A percentile compares a stretch with the other conserved stretches of the same genome.
Conservation (phyloP, 176 grass and related monocot genomes). For the Guadua angustifolia region DNA sequence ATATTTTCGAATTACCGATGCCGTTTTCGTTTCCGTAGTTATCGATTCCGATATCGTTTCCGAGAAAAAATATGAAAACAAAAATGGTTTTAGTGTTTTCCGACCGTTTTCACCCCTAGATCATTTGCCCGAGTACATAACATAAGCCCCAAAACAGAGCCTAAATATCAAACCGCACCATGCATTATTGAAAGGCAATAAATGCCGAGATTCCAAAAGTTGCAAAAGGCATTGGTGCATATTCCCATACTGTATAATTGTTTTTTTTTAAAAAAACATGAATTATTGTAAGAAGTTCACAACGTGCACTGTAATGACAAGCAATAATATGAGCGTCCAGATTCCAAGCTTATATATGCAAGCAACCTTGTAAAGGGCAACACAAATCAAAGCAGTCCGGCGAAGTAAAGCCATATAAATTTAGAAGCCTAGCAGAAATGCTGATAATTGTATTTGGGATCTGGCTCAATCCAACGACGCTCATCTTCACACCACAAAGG, state of each 20-base stretch:
- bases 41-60: no score
- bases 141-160: no score
- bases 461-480: constrained; percentile 63
- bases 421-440: constrained; percentile 45
- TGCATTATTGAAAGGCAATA: neutral
- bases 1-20: no score
- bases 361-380: constrained; percentile 39
- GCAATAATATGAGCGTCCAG: constrained; percentile 43
- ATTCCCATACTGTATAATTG: neutral
- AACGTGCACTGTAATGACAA: neutral
- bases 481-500: constrained; percentile 52
- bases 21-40: no score
- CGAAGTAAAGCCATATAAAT: constrained; percentile 38
- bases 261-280: neutral
- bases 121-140: no score
- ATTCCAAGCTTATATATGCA: no score
- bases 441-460: constrained; percentile 56
- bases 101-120: no score
- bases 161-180: constrained; percentile 5
- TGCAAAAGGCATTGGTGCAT: neutral
- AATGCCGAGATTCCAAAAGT: neutral
- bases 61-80: no score
- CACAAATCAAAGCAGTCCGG: constrained; percentile 33
- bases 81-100: no score
- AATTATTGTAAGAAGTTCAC: neutral